Evolutionary conservation across 2,329 filamentous ascomycete genomes (phyloP).

Genomic region (Periglandula ipomoeae): DNA sequence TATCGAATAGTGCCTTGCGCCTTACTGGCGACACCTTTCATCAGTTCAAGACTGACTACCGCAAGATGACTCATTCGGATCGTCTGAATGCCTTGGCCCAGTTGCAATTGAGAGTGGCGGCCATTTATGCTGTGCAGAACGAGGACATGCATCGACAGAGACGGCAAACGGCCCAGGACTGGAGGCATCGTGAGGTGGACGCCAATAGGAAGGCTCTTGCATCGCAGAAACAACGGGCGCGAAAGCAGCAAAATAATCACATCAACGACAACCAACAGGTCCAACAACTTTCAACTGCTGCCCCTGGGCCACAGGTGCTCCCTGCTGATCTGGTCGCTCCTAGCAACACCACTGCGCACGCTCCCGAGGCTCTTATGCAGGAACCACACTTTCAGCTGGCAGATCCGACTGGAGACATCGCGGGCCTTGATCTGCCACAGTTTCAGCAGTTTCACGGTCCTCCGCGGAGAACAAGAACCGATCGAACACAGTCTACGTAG

Average conservation of each 20-base stretch:
- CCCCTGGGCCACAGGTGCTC: slow-evolving; percentile 9
- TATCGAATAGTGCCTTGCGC: slow-evolving; percentile 28
- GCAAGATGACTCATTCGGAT: slow-evolving; percentile 31
- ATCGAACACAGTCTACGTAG: slow-evolving; percentile 10
- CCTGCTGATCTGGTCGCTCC: slow-evolving; percentile 3
- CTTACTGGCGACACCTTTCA: slow-evolving; percentile 35
- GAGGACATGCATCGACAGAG: slow-evolving; percentile 32
- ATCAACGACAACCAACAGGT: background rate
- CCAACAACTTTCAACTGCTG: slow-evolving; percentile 1
- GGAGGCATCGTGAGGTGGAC: slow-evolving; percentile 29
- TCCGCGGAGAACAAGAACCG: slow-evolving; percentile 21
- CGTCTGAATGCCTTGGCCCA: slow-evolving; percentile 29
- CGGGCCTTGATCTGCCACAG: slow-evolving; percentile 8
- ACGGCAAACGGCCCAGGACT: slow-evolving; percentile 28
- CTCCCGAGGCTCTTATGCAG: slow-evolving; percentile 18
- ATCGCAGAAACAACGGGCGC: slow-evolving; percentile 17
- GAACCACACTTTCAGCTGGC: slow-evolving; percentile 20
- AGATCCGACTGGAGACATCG: slow-evolving; percentile 7
- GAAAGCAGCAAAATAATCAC: slow-evolving; percentile 12
- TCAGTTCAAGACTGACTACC: slow-evolving; percentile 32
- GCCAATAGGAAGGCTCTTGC: slow-evolving; percentile 19
- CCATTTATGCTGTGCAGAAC: slow-evolving; percentile 35
- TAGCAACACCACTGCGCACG: slow-evolving; percentile 5
- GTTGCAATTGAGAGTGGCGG: slow-evolving; percentile 32
- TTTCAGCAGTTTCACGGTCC: slow-evolving; percentile 21